Evolutionary conservation across 176 grass and related monocot genomes (phyloP).

Genomic region (Zea mays): DNA sequence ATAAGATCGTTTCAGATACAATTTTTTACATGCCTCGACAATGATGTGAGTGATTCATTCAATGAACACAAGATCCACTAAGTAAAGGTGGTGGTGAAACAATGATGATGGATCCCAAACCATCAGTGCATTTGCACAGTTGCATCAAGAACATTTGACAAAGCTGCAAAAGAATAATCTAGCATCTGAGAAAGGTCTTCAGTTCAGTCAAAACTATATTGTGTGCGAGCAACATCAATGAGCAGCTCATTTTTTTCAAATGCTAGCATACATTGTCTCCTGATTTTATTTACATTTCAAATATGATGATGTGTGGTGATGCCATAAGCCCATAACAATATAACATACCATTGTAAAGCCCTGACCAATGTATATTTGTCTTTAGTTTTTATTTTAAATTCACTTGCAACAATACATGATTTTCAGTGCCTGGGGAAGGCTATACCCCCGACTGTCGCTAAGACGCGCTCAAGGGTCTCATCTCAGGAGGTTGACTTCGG

Average conservation of each 20-base stretch:
- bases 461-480: no score
- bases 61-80: slow-evolving; percentile 11
- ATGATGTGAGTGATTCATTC: slow-evolving; percentile 6
- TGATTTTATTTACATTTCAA: slow-evolving; percentile 19
- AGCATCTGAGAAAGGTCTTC: background rate
- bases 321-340: background rate
- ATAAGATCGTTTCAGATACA: slow-evolving; percentile 13
- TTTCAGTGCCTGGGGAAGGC: no score
- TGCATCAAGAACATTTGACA: slow-evolving; percentile 19
- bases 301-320: background rate
- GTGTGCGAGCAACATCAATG: background rate
- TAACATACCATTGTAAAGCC: background rate
- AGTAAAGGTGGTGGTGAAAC: background rate
- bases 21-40: background rate
- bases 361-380: slow-evolving; percentile 3
- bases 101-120: slow-evolving; percentile 27
- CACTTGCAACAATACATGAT: background rate
- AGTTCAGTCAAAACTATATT: slow-evolving; percentile 8
- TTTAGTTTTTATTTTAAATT: slow-evolving; percentile 13
- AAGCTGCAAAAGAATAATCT: slow-evolving; percentile 14
- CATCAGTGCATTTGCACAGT: slow-evolving; percentile 1
- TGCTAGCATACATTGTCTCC: background rate
- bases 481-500: no score
- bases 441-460: no score
- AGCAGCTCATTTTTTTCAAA: background rate